phyloP scores from a whole-genome alignment of 2,329 filamentous ascomycete species.

The Hymenoscyphus albidus region DNA sequence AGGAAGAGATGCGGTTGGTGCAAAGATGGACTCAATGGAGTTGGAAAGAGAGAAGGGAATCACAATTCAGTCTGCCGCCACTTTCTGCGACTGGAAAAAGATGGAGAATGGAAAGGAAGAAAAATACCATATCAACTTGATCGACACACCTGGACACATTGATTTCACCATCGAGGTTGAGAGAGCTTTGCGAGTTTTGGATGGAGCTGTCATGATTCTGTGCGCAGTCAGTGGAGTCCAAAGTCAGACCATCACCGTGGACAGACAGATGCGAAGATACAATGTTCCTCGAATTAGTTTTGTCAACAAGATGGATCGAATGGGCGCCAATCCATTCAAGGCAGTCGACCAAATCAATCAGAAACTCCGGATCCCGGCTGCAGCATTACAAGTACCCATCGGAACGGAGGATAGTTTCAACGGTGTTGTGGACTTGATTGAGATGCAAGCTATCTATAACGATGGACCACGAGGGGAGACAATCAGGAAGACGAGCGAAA shows the following conservation, averaged over 20 bases:
- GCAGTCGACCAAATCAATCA: constrained; percentile 95
- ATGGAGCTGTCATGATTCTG: constrained; percentile 97
- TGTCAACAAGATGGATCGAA: constrained; percentile 99
- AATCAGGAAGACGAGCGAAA: constrained; percentile 71
- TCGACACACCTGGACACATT: constrained; percentile 97
- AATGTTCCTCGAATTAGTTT: constrained; percentile 94
- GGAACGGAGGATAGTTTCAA: constrained; percentile 87
- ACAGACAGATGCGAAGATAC: constrained; percentile 98
- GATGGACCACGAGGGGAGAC: constrained; percentile 78
- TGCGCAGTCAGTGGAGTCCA: constrained; percentile 97
- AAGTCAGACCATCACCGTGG: constrained; percentile 96
- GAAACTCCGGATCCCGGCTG: constrained; percentile 89
- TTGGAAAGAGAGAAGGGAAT: constrained; percentile 97
- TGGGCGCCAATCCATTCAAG: constrained; percentile 98
- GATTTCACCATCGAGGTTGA: constrained; percentile 99
- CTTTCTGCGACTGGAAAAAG: constrained; percentile 96
- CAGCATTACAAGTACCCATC: constrained; percentile 91
- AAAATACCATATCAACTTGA: constrained; percentile 96
- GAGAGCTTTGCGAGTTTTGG: constrained; percentile 86
- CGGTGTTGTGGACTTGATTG: constrained; percentile 87
- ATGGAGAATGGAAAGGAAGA: constrained; percentile 78
- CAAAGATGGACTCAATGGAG: constrained; percentile 99
- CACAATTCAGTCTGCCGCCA: constrained; percentile 96
- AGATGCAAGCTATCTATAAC: constrained; percentile 92
- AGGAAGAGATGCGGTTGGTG: constrained; percentile 88